Evolutionary conservation across 2,329 filamentous ascomycete species (phyloP).

Genomic region (Fusarium musae): DNA sequence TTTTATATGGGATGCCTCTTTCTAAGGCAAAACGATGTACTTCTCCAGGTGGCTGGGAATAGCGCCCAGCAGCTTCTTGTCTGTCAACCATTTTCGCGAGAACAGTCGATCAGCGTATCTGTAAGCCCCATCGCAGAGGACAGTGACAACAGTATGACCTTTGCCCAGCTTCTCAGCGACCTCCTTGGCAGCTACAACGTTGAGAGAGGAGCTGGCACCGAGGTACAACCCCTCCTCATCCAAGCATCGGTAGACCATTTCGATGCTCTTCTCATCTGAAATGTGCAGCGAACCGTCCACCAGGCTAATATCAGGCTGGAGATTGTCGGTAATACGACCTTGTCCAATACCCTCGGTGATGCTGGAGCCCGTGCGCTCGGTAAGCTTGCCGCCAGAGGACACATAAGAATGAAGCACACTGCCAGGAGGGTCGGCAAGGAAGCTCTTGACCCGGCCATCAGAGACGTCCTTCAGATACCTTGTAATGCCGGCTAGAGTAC

Average conservation of each 20-base stretch:
- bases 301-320: constrained; percentile 83
- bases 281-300: constrained; percentile 88
- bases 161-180: constrained; percentile 90
- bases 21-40: constrained; percentile 90
- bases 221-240: constrained; percentile 97
- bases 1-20: constrained; percentile 43
- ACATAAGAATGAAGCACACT: constrained; percentile 95
- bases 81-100: constrained; percentile 87
- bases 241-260: constrained; percentile 96
- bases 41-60: constrained; percentile 88
- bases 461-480: constrained; percentile 88
- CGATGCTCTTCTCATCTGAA: constrained; percentile 91
- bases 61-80: constrained; percentile 83
- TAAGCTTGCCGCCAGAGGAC: constrained; percentile 81
- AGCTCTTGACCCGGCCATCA: constrained; percentile 82
- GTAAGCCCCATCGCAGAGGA: constrained; percentile 97
- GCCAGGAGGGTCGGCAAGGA: constrained; percentile 93
- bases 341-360: constrained; percentile 99
- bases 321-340: constrained; percentile 94
- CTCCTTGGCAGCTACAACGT: constrained; percentile 95
- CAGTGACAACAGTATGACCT: constrained; percentile 90
- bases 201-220: constrained; percentile 91
- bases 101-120: constrained; percentile 95
- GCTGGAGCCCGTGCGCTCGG: constrained; percentile 83
- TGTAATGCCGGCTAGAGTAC: constrained; percentile 89